These are phyloP conservation scores for Leccinum longicurvipes DNA, from an alignment of 768 basidiomycete species.

Conservation along the genomic window DNA sequence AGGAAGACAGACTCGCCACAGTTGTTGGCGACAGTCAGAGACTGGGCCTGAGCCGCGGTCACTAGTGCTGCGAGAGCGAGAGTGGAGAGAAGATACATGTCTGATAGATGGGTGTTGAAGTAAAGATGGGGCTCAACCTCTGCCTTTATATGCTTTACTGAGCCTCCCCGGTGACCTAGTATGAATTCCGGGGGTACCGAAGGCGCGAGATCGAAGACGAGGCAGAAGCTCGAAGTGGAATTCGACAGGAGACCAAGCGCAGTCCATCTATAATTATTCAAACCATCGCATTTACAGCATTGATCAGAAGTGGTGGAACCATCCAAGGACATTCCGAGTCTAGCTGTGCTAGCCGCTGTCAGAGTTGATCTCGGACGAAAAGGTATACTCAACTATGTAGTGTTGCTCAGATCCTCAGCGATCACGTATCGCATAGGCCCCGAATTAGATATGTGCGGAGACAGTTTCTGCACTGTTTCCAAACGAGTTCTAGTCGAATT, in stretches of 20 bases:
- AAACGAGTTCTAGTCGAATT: background rate
- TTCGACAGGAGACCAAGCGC: background rate
- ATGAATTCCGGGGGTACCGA: background rate
- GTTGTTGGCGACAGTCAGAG: constrained; percentile 27
- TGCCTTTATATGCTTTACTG: constrained; percentile 12
- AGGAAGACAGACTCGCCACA: constrained; percentile 29
- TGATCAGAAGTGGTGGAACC: background rate
- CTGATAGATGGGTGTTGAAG: background rate
- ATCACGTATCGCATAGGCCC: background rate
- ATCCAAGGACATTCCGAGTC: background rate
- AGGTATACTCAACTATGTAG: background rate
- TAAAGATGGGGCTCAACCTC: background rate
- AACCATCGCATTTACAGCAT: background rate
- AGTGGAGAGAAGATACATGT: background rate
- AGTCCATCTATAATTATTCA: background rate
- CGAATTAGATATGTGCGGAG: background rate
- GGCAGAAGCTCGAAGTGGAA: background rate
- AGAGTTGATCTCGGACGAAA: background rate
- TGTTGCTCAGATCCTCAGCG: background rate
- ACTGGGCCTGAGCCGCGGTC: constrained; percentile 22
- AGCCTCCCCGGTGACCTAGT: background rate
- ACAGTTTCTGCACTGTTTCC: background rate
- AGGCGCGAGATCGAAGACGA: background rate
- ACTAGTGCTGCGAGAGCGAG: background rate
- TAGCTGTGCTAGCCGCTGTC: background rate